phyloP scores from a whole-genome alignment of 2,329 filamentous ascomycete species.

The Colletotrichum spinosum region DNA sequence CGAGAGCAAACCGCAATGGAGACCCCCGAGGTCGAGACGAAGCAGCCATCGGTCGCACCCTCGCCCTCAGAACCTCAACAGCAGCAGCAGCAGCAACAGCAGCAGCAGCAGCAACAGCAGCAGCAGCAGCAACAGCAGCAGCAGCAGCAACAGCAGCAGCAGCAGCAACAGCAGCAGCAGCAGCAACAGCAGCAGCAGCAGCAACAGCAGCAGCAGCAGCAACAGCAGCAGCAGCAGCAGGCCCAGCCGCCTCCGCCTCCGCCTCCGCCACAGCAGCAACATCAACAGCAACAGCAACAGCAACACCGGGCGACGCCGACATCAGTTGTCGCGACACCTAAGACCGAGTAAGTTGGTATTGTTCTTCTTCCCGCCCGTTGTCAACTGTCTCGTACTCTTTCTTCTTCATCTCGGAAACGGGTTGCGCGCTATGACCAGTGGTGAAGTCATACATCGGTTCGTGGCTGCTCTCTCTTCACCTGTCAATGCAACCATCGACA shows the following conservation, averaged over 20 bases:
- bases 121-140: conserved; percentile 26
- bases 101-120: conserved; percentile 6
- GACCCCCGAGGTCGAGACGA: conserved; percentile 33
- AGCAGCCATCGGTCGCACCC: conserved; percentile 35
- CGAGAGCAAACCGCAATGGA: conserved; percentile 24
- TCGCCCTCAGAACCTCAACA: conserved; percentile 32
- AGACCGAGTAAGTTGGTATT: conserved; percentile 24
- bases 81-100: conserved; percentile 11
- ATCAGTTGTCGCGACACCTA: conserved; percentile 28
- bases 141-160: not conserved
- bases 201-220: not conserved
- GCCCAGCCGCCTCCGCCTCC: conserved; percentile 33
- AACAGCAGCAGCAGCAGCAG: conserved; percentile 6
- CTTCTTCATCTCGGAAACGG: not conserved
- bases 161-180: conserved; percentile 7
- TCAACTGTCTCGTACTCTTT: not conserved
- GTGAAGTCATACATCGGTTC: conserved; percentile 31
- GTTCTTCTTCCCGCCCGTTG: not conserved
- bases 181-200: conserved; percentile 24
- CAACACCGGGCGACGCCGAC: not conserved
- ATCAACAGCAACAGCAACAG: conserved; percentile 15
- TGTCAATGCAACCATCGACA: not conserved
- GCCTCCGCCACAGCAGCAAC: conserved; percentile 18
- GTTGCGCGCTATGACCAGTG: conserved; percentile 22
- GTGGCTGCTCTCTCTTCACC: not conserved